Conservation (phyloP, 2,329 filamentous ascomycete species). For the Fusarium avenaceum region DNA sequence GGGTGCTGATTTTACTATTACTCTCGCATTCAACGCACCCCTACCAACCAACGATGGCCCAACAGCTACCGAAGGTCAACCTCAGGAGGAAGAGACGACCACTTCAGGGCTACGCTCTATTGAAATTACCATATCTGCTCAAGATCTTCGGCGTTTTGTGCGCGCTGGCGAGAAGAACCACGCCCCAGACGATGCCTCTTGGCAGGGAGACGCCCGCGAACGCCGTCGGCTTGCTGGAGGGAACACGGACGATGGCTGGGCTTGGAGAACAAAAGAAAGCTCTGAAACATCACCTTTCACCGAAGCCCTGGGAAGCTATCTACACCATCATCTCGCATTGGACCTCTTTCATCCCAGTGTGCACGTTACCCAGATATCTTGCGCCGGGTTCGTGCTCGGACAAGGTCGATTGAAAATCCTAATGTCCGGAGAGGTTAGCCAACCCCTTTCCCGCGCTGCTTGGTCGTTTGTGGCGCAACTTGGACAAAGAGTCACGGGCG, state of each 20-base stretch:
- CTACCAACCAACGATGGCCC: conserved; percentile 33
- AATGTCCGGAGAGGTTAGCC: conserved; percentile 50
- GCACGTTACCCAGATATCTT: conserved; percentile 65
- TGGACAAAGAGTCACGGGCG: conserved; percentile 52
- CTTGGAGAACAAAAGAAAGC: conserved; percentile 56
- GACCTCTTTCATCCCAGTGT: conserved; percentile 70
- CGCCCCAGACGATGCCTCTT: conserved; percentile 31
- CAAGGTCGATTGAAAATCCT: conserved; percentile 66
- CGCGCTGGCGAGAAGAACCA: conserved; percentile 54
- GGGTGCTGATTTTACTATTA: conserved; percentile 63
- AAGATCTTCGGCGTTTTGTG: conserved; percentile 63
- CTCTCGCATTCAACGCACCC: conserved; percentile 64
- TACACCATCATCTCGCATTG: conserved; percentile 66
- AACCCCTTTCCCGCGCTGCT: conserved; percentile 52
- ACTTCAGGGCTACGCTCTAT: conserved; percentile 58
- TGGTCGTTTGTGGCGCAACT: conserved; percentile 57
- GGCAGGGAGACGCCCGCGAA: conserved; percentile 54
- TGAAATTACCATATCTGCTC: conserved; percentile 65
- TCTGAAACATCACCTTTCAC: conserved; percentile 59
- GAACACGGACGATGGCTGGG: conserved; percentile 66
- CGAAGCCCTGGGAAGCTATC: conserved; percentile 63
- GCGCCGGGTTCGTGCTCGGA: conserved; percentile 68
- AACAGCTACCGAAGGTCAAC: conserved; percentile 31
- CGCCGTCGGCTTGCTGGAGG: conserved; percentile 62
- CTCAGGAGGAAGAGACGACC: conserved; percentile 22